Base-by-base conservation (phyloP, 2,329 filamentous ascomycete genomes). In the Aaosphaeria pasadenensis region DNA sequence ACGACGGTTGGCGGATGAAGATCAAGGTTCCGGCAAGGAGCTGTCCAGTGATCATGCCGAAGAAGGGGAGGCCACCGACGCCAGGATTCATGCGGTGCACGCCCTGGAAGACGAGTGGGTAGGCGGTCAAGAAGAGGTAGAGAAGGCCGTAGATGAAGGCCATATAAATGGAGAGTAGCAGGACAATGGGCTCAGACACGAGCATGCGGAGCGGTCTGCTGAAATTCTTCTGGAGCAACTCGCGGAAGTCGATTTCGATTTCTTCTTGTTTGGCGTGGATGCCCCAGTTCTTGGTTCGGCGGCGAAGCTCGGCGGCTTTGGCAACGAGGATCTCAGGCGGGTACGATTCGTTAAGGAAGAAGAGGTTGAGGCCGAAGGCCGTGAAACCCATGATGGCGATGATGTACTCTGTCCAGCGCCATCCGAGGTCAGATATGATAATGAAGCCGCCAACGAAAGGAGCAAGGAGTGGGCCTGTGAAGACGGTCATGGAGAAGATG, bases 71-170 rank as follows among this genome's bases (percentile, higher is more conserved):
- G 2, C 90, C 90, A 7, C 85, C 82, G 28, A 89, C 73, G 49
- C 91, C 91, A 1, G 78, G 64, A 38, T 75, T 82, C 74, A 94
- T 87, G 53, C 80, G 77, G 67, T 95, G 86, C 1, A 94, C 79
- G 4, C 71, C 64, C 51, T 86, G 78, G 73, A 94, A 95, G 39
- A 95, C 87, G 40, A 94, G 79, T 1, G 88, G 87, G 57, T 94
- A 95, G 1, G 89, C 87, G 0, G 89, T 91, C 45, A 96, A 76
- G 75, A 92, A 94, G 24, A 94, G 83, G 63, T 95, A 96, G 0
- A 96, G 80, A 0, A 94, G 77, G 2, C 80, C 87, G 61, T 91
- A 71, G 41, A 71, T 69, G 51, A 71, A 72, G 0, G 71, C 64
- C 63, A 67, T 71, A 55, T 74, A 74, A 43, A 74, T 64, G 36